A percentile compares a stretch with the other conserved stretches of the same genome.
phyloP scores from a whole-genome alignment of 1,284 basidiomycete genomes.

The Heterobasidion occidentale region DNA sequence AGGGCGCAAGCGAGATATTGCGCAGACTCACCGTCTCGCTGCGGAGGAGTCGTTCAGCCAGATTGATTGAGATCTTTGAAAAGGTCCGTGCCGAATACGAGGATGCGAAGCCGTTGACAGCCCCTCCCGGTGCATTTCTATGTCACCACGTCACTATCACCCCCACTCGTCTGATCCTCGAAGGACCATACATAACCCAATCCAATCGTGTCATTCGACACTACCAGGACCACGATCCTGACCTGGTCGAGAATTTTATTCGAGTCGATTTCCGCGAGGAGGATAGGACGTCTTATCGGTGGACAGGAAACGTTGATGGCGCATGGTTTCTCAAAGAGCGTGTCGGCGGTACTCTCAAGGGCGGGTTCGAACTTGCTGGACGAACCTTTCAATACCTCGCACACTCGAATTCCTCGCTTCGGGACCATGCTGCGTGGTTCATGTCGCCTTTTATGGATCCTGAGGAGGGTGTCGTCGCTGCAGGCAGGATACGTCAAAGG shows the following conservation, averaged over 20 bases:
- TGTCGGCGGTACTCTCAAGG: conserved; percentile 51
- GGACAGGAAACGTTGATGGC: conserved; percentile 42
- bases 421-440: conserved; percentile 68
- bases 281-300: conserved; percentile 38
- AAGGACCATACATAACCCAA: conserved; percentile 60
- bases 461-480: conserved; percentile 5
- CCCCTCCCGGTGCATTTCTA: conserved; percentile 27
- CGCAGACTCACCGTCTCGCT: conserved; percentile 37
- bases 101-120: background rate
- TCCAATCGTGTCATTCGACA: conserved; percentile 55
- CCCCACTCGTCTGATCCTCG: conserved; percentile 59
- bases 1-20: conserved; percentile 35
- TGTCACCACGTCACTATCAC: conserved; percentile 61
- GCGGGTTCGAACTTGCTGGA: conserved; percentile 57
- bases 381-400: conserved; percentile 63
- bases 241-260: conserved; percentile 43
- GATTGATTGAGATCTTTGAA: background rate
- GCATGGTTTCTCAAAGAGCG: conserved; percentile 44
- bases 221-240: conserved; percentile 35
- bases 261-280: conserved; percentile 76
- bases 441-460: conserved; percentile 47
- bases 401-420: conserved; percentile 62
- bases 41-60: conserved; percentile 20
- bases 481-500: conserved; percentile 41
- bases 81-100: background rate